These are phyloP conservation scores for Umbelopsis ramanniana DNA, from an alignment of 192 early-diverging fungal species.

Conservation along the genomic window DNA sequence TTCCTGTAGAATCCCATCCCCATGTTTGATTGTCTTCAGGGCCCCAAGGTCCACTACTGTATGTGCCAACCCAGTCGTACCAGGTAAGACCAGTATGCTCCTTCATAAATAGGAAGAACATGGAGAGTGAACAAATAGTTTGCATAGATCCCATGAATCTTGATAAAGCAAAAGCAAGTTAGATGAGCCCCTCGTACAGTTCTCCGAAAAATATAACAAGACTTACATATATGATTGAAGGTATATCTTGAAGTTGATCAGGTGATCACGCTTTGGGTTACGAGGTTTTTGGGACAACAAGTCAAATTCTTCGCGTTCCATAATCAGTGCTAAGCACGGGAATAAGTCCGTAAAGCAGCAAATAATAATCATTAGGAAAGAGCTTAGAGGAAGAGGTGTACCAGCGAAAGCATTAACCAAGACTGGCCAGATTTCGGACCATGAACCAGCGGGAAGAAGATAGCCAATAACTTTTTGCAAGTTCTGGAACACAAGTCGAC, in stretches of 20 bases:
- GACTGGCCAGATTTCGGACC: conserved; percentile 76
- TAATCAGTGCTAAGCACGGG: conserved; percentile 67
- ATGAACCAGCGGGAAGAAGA: conserved; percentile 74
- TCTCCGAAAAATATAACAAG: no score
- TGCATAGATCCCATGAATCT: conserved; percentile 71
- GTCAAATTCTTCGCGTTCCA: conserved; percentile 77
- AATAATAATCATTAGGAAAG: conserved; percentile 78
- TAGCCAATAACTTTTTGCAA: conserved; percentile 85
- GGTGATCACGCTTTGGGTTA: conserved; percentile 66
- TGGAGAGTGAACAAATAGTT: conserved; percentile 63
- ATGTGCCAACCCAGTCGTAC: conserved; percentile 40
- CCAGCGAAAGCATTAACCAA: conserved; percentile 81
- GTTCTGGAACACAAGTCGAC: conserved; percentile 84
- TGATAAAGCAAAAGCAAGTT: neutral
- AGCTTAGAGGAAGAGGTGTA: conserved; percentile 73
- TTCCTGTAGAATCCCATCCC: conserved; percentile 37
- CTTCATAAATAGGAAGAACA: conserved; percentile 74
- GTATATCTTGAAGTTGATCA: conserved; percentile 72
- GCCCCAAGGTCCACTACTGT: conserved; percentile 27
- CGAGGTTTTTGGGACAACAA: conserved; percentile 72
- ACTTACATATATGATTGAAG: conserved; percentile 66
- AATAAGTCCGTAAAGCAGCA: conserved; percentile 66
- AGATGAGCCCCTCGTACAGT: neutral
- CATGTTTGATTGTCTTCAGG: conserved; percentile 28
- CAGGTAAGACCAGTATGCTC: conserved; percentile 57